A percentile compares a stretch with the other conserved stretches of the same genome.
Evolutionary conservation across 179 eudicot genomes (phyloP).

Genomic region (Amaranthus tricolor): DNA sequence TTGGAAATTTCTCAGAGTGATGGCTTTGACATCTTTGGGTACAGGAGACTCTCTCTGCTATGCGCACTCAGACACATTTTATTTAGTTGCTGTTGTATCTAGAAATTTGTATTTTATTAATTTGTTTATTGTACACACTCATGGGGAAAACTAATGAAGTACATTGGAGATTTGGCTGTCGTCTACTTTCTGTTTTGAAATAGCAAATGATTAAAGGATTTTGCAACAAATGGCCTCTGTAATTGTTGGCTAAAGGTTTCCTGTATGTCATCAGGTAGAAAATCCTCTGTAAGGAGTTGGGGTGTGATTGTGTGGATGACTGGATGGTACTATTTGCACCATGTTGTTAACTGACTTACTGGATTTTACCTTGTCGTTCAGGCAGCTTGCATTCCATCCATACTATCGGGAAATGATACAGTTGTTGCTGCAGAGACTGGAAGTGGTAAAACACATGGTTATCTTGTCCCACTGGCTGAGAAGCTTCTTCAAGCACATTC

Average conservation of each 20-base stretch:
- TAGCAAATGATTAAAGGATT: not conserved
- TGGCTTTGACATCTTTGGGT: not conserved
- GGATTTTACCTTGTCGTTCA: slow-evolving; percentile 41
- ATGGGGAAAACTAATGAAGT: not conserved
- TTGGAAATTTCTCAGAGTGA: not conserved
- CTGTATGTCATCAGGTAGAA: not conserved
- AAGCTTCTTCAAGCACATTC: slow-evolving; percentile 37
- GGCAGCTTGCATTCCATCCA: slow-evolving; percentile 89
- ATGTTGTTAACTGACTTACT: not conserved
- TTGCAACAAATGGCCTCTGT: not conserved
- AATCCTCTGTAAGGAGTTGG: not conserved
- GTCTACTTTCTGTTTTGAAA: not conserved
- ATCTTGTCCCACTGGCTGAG: slow-evolving; percentile 79
- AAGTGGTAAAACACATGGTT: slow-evolving; percentile 93
- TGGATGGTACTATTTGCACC: not conserved
- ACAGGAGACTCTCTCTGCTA: not conserved
- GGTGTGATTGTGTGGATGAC: not conserved
- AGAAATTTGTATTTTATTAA: not conserved
- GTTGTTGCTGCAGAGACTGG: slow-evolving; percentile 97
- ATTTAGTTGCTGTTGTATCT: not conserved
- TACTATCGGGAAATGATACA: slow-evolving; percentile 71
- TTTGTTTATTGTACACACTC: not conserved
- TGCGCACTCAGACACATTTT: not conserved
- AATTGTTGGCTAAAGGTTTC: not conserved
- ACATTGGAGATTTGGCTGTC: not conserved